phyloP scores from a whole-genome alignment of 176 grass and related monocot species.

The Oryza glumipatula region DNA sequence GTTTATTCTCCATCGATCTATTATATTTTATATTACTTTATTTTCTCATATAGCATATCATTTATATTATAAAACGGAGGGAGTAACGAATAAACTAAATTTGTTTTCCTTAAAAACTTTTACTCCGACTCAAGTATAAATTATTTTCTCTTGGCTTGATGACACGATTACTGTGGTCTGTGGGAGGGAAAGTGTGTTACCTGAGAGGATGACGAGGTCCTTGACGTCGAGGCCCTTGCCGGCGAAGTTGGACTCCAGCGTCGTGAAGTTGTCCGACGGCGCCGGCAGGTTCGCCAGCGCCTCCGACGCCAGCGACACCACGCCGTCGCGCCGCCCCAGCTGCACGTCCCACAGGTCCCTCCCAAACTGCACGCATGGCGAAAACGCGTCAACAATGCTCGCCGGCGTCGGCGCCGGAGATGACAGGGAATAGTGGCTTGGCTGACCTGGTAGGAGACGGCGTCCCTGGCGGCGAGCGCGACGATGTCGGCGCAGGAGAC shows the following conservation, averaged over 20 bases:
- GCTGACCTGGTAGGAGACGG: constrained; percentile 54
- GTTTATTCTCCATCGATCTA: too few relatives aligned
- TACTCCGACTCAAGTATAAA: too few relatives aligned
- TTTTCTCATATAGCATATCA: too few relatives aligned
- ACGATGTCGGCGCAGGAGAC: constrained; percentile 92
- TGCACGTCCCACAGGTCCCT: constrained; percentile 57
- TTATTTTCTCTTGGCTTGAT: too few relatives aligned
- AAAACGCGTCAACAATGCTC: not conserved
- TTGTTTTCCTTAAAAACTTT: fast-evolving
- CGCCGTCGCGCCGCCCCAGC: constrained; percentile 66
- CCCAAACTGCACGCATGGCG: constrained; percentile 25
- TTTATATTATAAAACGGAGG: too few relatives aligned
- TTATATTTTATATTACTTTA: too few relatives aligned
- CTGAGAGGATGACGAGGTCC: constrained; percentile 77
- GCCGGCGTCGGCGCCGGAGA: too few relatives aligned
- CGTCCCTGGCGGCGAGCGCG: constrained; percentile 72
- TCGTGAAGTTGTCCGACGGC: constrained; percentile 48
- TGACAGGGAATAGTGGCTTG: too few relatives aligned
- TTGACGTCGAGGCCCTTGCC: constrained; percentile 53
- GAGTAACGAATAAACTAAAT: too few relatives aligned
- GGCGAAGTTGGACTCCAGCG: constrained; percentile 39
- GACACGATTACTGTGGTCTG: not conserved
- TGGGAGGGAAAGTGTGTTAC: not conserved
- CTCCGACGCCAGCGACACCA: constrained; percentile 49
- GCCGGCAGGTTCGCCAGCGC: constrained; percentile 37